Conservation (phyloP, 1,139 yeast genomes). For the Pneumocystis oryctolagi region DNA sequence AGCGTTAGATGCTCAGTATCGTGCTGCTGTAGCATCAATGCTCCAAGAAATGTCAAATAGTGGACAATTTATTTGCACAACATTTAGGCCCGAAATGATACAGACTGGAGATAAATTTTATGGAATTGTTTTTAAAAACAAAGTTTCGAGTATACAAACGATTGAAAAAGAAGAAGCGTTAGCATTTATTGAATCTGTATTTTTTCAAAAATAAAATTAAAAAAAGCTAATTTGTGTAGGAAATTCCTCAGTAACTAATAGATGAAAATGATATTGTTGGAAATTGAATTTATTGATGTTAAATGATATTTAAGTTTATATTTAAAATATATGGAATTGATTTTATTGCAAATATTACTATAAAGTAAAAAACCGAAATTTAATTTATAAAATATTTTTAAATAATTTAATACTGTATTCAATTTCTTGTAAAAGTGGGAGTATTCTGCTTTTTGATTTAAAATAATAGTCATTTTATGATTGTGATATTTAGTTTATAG, state of each 20-base stretch:
- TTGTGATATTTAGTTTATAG: not conserved
- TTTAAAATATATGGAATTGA: not conserved
- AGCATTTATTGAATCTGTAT: constrained; percentile 44
- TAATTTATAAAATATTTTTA: not conserved
- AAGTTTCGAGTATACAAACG: constrained; percentile 64
- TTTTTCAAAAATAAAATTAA: constrained; percentile 2
- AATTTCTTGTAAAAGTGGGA: too few relatives aligned
- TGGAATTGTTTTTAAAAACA: constrained; percentile 73
- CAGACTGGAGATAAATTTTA: constrained; percentile 74
- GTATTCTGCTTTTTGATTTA: not conserved
- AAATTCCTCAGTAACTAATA: not conserved
- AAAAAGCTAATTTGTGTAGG: not conserved
- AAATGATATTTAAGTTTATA: not conserved
- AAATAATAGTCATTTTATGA: not conserved
- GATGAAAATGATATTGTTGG: not conserved
- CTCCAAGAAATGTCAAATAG: constrained; percentile 46
- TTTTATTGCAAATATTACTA: not conserved
- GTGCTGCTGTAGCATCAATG: constrained; percentile 73
- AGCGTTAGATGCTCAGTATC: constrained; percentile 79
- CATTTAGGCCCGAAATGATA: constrained; percentile 86
- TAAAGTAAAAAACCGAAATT: not conserved
- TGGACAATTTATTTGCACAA: constrained; percentile 90
- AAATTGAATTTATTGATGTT: not conserved
- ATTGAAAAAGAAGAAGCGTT: constrained; percentile 62
- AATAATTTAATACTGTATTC: not conserved